These are phyloP conservation scores for Effrenium voratum DNA, from an alignment of 73 alveolate species.

Conservation along the genomic window DNA sequence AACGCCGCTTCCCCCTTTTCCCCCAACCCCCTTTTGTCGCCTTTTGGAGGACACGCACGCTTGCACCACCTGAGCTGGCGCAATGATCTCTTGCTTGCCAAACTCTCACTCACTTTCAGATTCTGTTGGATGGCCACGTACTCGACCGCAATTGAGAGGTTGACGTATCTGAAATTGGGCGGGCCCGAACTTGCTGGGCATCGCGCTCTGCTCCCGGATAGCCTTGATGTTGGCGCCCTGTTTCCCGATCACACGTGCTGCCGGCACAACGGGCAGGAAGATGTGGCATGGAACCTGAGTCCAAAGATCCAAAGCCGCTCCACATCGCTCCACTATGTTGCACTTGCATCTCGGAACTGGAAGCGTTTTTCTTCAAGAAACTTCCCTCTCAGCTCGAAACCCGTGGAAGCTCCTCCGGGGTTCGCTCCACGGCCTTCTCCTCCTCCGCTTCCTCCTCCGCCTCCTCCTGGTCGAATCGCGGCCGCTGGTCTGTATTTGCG, in stretches of 20 bases:
- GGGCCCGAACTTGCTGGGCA: neutral
- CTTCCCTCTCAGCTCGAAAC: neutral
- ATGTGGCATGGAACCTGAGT: constrained; percentile 75
- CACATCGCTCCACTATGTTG: too few relatives aligned
- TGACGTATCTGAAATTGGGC: too few relatives aligned
- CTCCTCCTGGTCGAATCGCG: too few relatives aligned
- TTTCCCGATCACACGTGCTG: constrained; percentile 69
- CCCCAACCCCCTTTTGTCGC: too few relatives aligned
- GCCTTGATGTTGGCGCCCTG: constrained; percentile 65
- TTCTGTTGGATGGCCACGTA: too few relatives aligned
- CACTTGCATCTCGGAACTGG: too few relatives aligned
- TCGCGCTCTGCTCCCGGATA: constrained; percentile 5
- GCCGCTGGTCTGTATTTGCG: too few relatives aligned
- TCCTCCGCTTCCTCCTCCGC: neutral
- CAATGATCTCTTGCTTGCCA: too few relatives aligned
- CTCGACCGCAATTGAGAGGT: too few relatives aligned
- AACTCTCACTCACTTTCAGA: too few relatives aligned
- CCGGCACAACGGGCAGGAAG: constrained; percentile 71
- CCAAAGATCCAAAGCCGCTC: too few relatives aligned
- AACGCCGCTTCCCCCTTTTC: too few relatives aligned
- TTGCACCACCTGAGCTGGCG: neutral
- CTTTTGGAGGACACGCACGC: constrained; percentile 3
- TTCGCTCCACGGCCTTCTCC: constrained; percentile 16
- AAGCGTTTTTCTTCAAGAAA: neutral
- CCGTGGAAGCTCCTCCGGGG: constrained; percentile 27